These are phyloP conservation scores for Globisporangium cederbergense DNA, from an alignment of 352 stramenopile species.

Conservation along the genomic window DNA sequence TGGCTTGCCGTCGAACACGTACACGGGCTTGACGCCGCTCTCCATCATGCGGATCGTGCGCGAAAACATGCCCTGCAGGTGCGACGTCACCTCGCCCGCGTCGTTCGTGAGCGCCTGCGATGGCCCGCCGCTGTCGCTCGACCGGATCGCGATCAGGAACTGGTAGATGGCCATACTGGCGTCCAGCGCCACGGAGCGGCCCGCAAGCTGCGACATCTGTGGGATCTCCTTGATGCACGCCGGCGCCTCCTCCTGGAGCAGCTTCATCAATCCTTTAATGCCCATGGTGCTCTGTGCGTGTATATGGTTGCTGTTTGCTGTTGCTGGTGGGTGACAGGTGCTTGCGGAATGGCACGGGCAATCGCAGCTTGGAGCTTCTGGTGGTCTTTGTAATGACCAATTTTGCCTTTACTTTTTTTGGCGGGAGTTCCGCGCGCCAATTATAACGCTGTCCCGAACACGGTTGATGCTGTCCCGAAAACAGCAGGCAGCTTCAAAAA, in stretches of 20 bases:
- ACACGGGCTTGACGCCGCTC: conserved; percentile 97
- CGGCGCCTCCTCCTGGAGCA: conserved; percentile 96
- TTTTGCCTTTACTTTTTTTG: neutral
- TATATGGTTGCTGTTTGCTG: neutral
- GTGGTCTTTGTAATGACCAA: neutral
- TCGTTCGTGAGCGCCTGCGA: conserved; percentile 96
- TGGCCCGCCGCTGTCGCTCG: conserved; percentile 80
- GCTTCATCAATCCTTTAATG: conserved; percentile 99
- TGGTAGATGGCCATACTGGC: conserved; percentile 99
- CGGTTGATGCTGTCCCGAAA: too few relatives aligned
- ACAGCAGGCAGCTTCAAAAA: too few relatives aligned
- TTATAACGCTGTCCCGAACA: neutral
- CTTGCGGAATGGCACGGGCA: conserved; percentile 1
- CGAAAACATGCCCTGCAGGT: conserved; percentile 97
- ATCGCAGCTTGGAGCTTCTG: neutral
- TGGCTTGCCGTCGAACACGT: conserved; percentile 99
- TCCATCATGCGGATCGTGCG: conserved; percentile 98
- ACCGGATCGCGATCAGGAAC: conserved; percentile 93
- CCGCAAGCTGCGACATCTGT: conserved; percentile 92
- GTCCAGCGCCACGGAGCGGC: conserved; percentile 97
- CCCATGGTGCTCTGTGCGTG: conserved; percentile 78
- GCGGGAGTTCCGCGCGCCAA: neutral
- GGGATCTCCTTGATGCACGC: conserved; percentile 94
- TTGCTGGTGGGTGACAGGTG: too few relatives aligned
- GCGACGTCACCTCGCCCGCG: conserved; percentile 93